phyloP scores from a whole-genome alignment of 257 asterid species.

The Solanum acaule region DNA sequence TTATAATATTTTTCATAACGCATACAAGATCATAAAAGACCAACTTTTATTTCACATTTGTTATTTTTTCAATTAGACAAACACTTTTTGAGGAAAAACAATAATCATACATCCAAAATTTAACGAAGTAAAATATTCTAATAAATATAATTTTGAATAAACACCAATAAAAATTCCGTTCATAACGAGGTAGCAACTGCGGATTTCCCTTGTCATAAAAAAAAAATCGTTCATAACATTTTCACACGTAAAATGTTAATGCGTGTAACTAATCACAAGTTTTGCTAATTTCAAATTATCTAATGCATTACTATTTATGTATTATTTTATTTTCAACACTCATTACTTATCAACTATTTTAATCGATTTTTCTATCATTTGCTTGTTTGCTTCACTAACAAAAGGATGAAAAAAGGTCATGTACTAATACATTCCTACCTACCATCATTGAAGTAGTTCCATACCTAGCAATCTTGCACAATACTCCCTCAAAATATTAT shows the following conservation, averaged over 20 bases:
- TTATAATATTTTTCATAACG: too few species aligned
- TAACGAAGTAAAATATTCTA: background rate
- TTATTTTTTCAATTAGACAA: too few species aligned
- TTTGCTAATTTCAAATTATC: background rate
- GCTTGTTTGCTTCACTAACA: background rate
- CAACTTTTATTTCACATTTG: too few species aligned
- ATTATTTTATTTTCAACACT: background rate
- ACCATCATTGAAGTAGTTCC: background rate
- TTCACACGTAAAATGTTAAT: background rate
- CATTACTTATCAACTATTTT: background rate
- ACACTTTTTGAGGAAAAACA: too few species aligned
- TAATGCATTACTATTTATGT: background rate
- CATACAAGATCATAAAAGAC: too few species aligned
- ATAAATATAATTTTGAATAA: background rate
- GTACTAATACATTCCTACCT: background rate
- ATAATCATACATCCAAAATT: background rate
- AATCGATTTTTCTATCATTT: background rate
- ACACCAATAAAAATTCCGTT: rapidly evolving
- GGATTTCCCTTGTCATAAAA: too few species aligned
- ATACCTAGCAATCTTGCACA: background rate
- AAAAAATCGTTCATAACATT: background rate
- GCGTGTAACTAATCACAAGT: background rate
- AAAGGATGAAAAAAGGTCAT: background rate
- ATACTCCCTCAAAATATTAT: background rate
- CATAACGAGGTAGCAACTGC: too few species aligned